Evolutionary conservation across 192 early-diverging fungal genomes (phyloP).

Genomic region (Backusella tarrabulga): DNA sequence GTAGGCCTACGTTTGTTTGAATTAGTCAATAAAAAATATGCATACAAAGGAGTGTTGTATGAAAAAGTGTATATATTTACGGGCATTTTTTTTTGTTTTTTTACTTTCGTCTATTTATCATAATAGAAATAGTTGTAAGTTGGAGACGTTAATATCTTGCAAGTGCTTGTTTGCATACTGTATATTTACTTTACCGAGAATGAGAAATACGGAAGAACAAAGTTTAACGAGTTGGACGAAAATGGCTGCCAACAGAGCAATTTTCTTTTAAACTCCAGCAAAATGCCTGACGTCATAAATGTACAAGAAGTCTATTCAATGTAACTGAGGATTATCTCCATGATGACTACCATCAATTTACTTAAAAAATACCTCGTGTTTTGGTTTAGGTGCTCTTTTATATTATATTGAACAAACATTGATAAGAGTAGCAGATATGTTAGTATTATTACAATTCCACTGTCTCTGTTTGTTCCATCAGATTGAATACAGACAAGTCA

Average conservation of each 20-base stretch:
- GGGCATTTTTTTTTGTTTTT: not conserved
- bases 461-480: too few relatives aligned
- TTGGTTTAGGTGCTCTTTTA: too few relatives aligned
- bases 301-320: not conserved
- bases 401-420: too few relatives aligned
- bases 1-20: conserved; percentile 63
- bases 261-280: conserved; percentile 5
- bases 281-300: not conserved
- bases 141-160: not conserved
- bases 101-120: not conserved
- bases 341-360: too few relatives aligned
- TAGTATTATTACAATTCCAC: too few relatives aligned
- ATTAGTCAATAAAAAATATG: not conserved
- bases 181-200: not conserved
- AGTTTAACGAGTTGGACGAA: not conserved
- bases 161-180: not conserved
- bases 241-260: not conserved
- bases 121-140: not conserved
- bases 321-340: too few relatives aligned
- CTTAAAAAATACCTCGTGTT: too few relatives aligned
- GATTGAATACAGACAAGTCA: too few relatives aligned
- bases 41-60: not conserved
- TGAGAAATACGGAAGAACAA: not conserved
- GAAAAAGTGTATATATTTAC: not conserved
- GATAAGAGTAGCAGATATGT: too few relatives aligned